phyloP scores from a whole-genome alignment of 2,329 filamentous ascomycete species.

The Calycina herbarum region DNA sequence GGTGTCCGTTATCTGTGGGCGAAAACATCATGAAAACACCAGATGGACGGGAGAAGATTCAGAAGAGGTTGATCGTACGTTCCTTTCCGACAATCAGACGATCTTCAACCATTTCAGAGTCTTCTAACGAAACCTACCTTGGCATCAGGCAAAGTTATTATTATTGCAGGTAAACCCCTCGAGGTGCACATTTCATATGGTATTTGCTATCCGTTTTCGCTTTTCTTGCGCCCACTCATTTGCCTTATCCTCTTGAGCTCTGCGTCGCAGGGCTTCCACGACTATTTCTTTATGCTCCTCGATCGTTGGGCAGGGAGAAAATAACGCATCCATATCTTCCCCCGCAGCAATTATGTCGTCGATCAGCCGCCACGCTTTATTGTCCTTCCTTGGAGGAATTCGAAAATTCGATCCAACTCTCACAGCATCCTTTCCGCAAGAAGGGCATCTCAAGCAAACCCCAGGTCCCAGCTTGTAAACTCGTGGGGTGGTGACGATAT shows the following conservation, averaged over 20 bases:
- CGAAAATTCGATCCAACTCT: slow-evolving; percentile 11
- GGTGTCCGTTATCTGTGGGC: neutral
- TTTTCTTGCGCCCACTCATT: neutral
- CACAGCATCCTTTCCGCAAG: slow-evolving; percentile 13
- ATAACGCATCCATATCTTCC: slow-evolving; percentile 12
- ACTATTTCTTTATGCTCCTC: slow-evolving; percentile 10
- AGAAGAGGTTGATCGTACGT: neutral
- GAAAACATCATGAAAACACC: neutral
- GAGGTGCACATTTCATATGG: neutral
- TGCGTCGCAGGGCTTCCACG: neutral
- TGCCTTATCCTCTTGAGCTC: neutral
- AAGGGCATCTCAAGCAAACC: slow-evolving; percentile 7
- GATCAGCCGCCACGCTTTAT: slow-evolving; percentile 8
- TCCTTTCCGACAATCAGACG: neutral
- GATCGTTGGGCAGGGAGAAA: slow-evolving; percentile 8
- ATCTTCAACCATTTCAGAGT: neutral
- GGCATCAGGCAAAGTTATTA: neutral
- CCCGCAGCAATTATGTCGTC: slow-evolving; percentile 10
- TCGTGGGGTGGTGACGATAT: neutral
- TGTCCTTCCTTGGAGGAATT: slow-evolving; percentile 5
- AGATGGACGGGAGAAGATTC: neutral
- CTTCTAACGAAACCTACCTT: neutral
- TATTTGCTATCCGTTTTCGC: slow-evolving; percentile 4
- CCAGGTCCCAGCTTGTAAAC: neutral
- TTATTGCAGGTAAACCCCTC: neutral